Evolutionary conservation across 129 eudicot genomes (phyloP).

Genomic region (Arctium minus): DNA sequence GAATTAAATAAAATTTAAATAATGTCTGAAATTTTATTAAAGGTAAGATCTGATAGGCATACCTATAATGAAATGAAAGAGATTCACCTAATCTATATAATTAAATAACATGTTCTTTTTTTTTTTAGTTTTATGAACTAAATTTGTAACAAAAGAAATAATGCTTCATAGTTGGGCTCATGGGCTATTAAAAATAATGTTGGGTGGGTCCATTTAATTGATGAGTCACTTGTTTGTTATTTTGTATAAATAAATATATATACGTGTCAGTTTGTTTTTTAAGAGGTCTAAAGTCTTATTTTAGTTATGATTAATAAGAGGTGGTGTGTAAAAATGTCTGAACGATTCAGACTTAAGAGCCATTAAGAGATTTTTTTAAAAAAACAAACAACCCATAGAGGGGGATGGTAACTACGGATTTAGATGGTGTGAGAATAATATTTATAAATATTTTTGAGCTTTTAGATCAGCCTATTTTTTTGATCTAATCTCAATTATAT

Average conservation of each 20-base stretch:
- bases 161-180: not conserved
- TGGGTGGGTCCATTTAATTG: not conserved
- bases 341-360: too few species aligned
- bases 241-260: not conserved
- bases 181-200: not conserved
- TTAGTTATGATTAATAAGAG: too few species aligned
- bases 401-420: too few species aligned
- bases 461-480: too few species aligned
- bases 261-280: too few species aligned
- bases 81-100: not conserved
- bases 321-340: too few species aligned
- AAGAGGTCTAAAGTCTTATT: too few species aligned
- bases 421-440: too few species aligned
- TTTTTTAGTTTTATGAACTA: not conserved
- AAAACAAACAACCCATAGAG: too few species aligned
- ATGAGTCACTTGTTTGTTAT: not conserved
- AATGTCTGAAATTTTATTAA: not conserved
- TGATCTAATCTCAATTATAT: too few species aligned
- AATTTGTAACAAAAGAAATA: not conserved
- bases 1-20: not conserved
- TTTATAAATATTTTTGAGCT: too few species aligned
- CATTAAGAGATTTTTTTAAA: too few species aligned
- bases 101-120: not conserved
- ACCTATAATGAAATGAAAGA: not conserved
- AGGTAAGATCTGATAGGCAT: not conserved